Conservation (phyloP, 306 rosid genomes). For the Canavalia gladiata region DNA sequence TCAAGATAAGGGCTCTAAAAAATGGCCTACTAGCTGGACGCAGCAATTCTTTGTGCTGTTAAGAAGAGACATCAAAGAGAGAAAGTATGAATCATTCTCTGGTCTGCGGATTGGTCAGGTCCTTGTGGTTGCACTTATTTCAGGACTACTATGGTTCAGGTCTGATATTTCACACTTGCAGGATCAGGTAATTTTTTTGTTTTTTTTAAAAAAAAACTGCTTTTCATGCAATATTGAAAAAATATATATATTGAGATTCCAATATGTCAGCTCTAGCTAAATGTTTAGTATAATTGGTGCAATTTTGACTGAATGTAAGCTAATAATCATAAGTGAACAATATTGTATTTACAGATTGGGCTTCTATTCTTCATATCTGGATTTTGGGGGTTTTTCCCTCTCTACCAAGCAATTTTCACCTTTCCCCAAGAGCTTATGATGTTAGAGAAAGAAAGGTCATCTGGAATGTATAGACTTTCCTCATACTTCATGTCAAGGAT, state of each 20-base stretch:
- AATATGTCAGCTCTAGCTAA: neutral
- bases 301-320: neutral
- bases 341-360: slow-evolving; percentile 61
- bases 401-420: slow-evolving; percentile 73
- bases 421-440: slow-evolving; percentile 72
- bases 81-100: slow-evolving; percentile 67
- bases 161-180: slow-evolving; percentile 62
- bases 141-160: slow-evolving; percentile 78
- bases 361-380: slow-evolving; percentile 56
- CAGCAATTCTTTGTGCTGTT: slow-evolving; percentile 71
- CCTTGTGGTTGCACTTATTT: slow-evolving; percentile 57
- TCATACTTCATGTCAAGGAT: slow-evolving; percentile 72
- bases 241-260: neutral
- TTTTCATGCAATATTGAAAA: neutral
- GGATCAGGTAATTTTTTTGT: slow-evolving; percentile 65
- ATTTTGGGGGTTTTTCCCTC: slow-evolving; percentile 71
- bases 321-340: neutral
- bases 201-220: neutral
- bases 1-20: slow-evolving; percentile 50
- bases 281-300: neutral
- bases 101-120: slow-evolving; percentile 61
- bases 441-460: slow-evolving; percentile 72
- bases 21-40: slow-evolving; percentile 77
- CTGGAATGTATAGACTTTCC: slow-evolving; percentile 78
- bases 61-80: slow-evolving; percentile 78